Base-by-base conservation (phyloP, 306 rosid genomes). In the Acacia crassicarpa region DNA sequence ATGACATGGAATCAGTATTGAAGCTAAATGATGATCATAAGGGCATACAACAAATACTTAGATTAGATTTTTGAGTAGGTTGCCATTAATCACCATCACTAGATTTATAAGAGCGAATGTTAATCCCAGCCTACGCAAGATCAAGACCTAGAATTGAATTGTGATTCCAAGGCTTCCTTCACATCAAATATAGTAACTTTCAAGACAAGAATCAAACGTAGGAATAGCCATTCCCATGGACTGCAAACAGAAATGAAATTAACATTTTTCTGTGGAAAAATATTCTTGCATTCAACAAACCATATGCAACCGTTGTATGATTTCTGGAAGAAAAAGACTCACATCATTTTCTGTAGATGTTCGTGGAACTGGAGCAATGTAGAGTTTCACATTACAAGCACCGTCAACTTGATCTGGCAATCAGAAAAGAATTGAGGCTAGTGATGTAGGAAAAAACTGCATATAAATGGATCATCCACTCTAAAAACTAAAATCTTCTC, bases 311-410 rank as follows among this genome's bases (percentile, higher is more conserved):
- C 75, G 72, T 14, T 41, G 72, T 53, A n/a, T 25, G 30, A 67
- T 22, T 68, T 41, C 76, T 49, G 8, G 67, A 35, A 48, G 72
- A 76, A 82, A 80, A 46, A 51, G 76, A 88, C 91, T 86, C 88
- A 91, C 99, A 73, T 82, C 89, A 76, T 86, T 86, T 79, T 90
- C 97, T 0, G 92, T 77, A 20, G 93, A 78, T 12, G 90, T 89
- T 87, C 94, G 87, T 0, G 97, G 90, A 88, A 95, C 90, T 15
- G 92, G 95, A 14, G 92, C 91, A 84, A 93, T 93, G 78, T 95
- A 93, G 61, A 95, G 91, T 86, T 90, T 95, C 1, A 81, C 92
- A 67, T 75, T 85, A 80, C 70, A 56, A 6, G 54, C 25, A 61
- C 72, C 76, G 53, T 89, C 94, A 15, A 83, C 38, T 77, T 74